Percentiles rank a stretch among this genome's conserved stretches.
These are phyloP conservation scores for Crithidia acanthocephali DNA, from an alignment of 208 protist species.

Conservation along the genomic window DNA sequence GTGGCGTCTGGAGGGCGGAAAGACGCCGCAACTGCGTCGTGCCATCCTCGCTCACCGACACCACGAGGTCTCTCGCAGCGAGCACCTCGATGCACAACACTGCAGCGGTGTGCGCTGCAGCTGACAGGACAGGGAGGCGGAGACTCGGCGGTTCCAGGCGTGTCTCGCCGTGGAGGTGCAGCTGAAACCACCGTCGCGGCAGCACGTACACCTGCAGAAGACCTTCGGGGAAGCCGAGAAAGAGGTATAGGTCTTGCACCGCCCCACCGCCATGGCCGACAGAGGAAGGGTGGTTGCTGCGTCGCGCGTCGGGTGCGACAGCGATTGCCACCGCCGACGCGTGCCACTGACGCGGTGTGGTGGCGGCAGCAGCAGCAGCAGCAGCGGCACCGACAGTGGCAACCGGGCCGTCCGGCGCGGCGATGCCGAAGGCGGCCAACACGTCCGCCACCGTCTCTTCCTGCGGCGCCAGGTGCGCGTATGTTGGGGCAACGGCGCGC, in stretches of 20 bases:
- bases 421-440: constrained; percentile 62
- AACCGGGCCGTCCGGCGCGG: background rate
- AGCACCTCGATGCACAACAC: constrained; percentile 65
- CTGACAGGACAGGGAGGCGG: constrained; percentile 51
- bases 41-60: constrained; percentile 77
- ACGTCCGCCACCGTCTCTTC: constrained; percentile 56
- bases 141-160: constrained; percentile 63
- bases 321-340: constrained; percentile 65
- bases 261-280: constrained; percentile 21
- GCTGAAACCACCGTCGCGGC: constrained; percentile 65
- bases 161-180: constrained; percentile 38
- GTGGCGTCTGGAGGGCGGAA: constrained; percentile 57
- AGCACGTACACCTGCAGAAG: constrained; percentile 75
- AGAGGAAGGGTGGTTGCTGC: background rate
- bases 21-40: constrained; percentile 68
- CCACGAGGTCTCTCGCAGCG: constrained; percentile 53
- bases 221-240: constrained; percentile 81
- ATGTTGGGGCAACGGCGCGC: constrained; percentile 77
- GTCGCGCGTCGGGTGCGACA: constrained; percentile 16
- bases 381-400: background rate
- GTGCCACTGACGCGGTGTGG: constrained; percentile 50
- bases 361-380: background rate
- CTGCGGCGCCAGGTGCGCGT: constrained; percentile 73
- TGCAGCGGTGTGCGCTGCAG: constrained; percentile 46
- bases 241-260: constrained; percentile 38